phyloP scores from a whole-genome alignment of 2,329 filamentous ascomycete genomes.

The Microcyclosporella mali region DNA sequence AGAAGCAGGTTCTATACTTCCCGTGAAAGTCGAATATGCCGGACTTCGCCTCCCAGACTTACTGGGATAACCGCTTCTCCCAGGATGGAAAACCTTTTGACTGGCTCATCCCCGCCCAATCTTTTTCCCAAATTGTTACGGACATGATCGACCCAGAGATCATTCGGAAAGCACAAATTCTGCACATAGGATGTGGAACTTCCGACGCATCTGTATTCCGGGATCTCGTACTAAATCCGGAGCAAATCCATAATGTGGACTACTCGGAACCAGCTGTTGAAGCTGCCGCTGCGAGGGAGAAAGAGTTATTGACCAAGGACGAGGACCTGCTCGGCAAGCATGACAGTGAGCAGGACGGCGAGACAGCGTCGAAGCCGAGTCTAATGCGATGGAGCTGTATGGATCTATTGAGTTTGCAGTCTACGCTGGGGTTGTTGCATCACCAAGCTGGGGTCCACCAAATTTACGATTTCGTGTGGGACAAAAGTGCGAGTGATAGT shows the following conservation, averaged over 20 bases:
- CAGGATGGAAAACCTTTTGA: slow-evolving; percentile 16
- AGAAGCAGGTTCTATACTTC: too few relatives aligned
- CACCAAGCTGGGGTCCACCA: slow-evolving; percentile 4
- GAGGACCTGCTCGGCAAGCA: slow-evolving; percentile 3
- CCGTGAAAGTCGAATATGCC: slow-evolving; percentile 10
- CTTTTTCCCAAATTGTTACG: slow-evolving; percentile 11
- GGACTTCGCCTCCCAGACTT: slow-evolving; percentile 18
- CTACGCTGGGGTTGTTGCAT: slow-evolving; percentile 14
- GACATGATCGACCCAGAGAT: slow-evolving; percentile 15
- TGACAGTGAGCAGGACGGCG: neutral
- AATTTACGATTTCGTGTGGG: slow-evolving; percentile 18
- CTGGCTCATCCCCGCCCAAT: slow-evolving; percentile 18
- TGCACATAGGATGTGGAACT: slow-evolving; percentile 20
- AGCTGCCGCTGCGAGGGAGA: slow-evolving; percentile 15
- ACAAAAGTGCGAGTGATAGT: slow-evolving; percentile 21
- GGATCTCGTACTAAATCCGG: slow-evolving; percentile 12
- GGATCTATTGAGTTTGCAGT: slow-evolving; percentile 15
- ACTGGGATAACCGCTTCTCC: slow-evolving; percentile 18
- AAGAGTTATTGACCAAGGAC: slow-evolving; percentile 12
- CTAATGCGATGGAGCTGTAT: slow-evolving; percentile 18
- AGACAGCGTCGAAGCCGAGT: slow-evolving; percentile 5
- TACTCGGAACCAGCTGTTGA: slow-evolving; percentile 16
- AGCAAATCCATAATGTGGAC: slow-evolving; percentile 20
- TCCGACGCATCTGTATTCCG: slow-evolving; percentile 13
- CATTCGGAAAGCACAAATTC: slow-evolving; percentile 11